Conservation (phyloP, 805 yeast genomes). For the Schizosaccharomyces octosporus region DNA sequence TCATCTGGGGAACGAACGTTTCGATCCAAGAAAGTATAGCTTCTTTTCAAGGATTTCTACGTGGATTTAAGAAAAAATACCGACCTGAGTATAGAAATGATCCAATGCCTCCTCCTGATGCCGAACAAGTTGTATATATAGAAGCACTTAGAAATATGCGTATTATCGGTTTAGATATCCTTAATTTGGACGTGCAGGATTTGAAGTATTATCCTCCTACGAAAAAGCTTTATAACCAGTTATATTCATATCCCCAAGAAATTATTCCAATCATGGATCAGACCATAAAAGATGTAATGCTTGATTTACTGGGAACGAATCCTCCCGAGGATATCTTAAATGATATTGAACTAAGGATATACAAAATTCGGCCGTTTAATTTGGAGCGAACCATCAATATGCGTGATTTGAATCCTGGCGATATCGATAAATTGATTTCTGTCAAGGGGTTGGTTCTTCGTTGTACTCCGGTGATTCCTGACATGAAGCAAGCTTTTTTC, state of each 20-base stretch:
- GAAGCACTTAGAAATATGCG: conserved; percentile 51
- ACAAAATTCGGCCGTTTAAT: conserved; percentile 75
- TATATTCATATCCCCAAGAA: conserved; percentile 86
- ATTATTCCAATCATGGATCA: conserved; percentile 96
- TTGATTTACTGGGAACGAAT: conserved; percentile 32
- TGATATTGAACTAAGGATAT: conserved; percentile 17
- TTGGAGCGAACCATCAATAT: conserved; percentile 43
- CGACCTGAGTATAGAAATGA: conserved; percentile 20
- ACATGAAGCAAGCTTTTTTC: conserved; percentile 92
- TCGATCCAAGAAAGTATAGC: conserved; percentile 70
- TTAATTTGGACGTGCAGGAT: conserved; percentile 66
- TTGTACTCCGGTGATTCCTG: conserved; percentile 80
- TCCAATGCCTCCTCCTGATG: conserved; percentile 24
- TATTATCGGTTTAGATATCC: conserved; percentile 51
- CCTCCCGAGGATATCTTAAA: conserved; percentile 8
- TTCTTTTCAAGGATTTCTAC: conserved; percentile 56
- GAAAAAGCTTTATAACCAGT: conserved; percentile 56
- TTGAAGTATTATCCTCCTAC: conserved; percentile 53
- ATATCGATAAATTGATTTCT: conserved; percentile 76
- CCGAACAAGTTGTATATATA: conserved; percentile 51
- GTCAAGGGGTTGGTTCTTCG: conserved; percentile 79
- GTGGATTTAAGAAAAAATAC: conserved; percentile 58
- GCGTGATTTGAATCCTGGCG: conserved; percentile 82
- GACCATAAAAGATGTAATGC: conserved; percentile 70
- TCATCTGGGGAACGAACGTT: conserved; percentile 96